These are phyloP conservation scores for Escallonia rubra DNA, from an alignment of 129 eudicot genomes.

Conservation along the genomic window DNA sequence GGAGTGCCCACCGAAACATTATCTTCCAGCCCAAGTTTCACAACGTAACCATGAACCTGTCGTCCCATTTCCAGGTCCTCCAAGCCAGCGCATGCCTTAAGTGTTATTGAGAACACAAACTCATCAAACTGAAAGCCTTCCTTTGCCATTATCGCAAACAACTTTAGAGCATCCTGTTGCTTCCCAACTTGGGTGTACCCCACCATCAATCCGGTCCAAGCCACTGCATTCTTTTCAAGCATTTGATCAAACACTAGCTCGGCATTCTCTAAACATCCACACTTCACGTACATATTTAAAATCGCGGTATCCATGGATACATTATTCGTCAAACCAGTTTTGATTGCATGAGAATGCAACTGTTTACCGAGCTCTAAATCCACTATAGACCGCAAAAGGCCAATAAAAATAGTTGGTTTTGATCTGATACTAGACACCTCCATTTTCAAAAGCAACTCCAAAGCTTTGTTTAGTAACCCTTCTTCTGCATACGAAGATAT, in stretches of 20 bases:
- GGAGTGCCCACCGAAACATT: slow-evolving; percentile 38
- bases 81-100: slow-evolving; percentile 33
- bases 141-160: slow-evolving; percentile 22
- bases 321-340: slow-evolving; percentile 18
- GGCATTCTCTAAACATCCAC: slow-evolving; percentile 36
- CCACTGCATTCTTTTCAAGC: slow-evolving; percentile 29
- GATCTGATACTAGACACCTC: slow-evolving; percentile 5
- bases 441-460: slow-evolving; percentile 22
- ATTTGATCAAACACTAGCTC: slow-evolving; percentile 21
- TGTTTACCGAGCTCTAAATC: slow-evolving; percentile 38
- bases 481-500: slow-evolving; percentile 25
- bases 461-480: slow-evolving; percentile 18
- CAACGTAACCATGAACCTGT: slow-evolving; percentile 30
- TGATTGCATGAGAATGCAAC: slow-evolving; percentile 31
- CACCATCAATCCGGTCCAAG: slow-evolving; percentile 43
- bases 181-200: slow-evolving; percentile 25
- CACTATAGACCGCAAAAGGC: slow-evolving; percentile 22
- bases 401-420: slow-evolving; percentile 12
- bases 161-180: slow-evolving; percentile 22
- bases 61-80: slow-evolving; percentile 27
- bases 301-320: slow-evolving; percentile 17
- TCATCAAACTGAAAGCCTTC: slow-evolving; percentile 29
- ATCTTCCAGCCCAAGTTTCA: slow-evolving; percentile 33
- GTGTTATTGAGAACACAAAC: slow-evolving; percentile 33
- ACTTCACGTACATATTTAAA: slow-evolving; percentile 38